Evolutionary conservation across 208 protist species (phyloP).

Genomic region (Wallacemonas sp.): DNA sequence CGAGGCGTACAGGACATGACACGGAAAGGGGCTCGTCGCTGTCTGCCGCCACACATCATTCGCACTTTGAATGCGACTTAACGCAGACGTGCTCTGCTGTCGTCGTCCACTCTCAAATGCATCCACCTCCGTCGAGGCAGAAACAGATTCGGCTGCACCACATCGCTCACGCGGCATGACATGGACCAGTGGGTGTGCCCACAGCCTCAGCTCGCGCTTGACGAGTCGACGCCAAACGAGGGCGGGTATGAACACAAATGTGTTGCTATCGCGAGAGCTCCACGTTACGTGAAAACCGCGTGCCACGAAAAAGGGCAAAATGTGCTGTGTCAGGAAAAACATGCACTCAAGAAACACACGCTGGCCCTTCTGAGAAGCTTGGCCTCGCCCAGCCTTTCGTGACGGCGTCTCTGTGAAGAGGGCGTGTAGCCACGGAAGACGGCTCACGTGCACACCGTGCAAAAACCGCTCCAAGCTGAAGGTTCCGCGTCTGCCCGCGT

Average conservation of each 20-base stretch:
- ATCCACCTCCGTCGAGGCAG: too few relatives aligned
- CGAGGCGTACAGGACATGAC: constrained; percentile 43
- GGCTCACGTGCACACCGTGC: constrained; percentile 43
- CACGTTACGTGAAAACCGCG: constrained; percentile 65
- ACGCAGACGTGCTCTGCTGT: too few relatives aligned
- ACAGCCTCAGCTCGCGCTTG: constrained; percentile 36
- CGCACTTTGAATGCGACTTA: neutral
- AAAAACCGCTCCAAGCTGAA: constrained; percentile 59
- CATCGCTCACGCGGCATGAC: too few relatives aligned
- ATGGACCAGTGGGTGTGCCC: neutral
- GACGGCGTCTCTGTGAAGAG: constrained; percentile 37
- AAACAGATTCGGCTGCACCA: too few relatives aligned
- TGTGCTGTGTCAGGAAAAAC: constrained; percentile 65
- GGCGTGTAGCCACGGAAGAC: constrained; percentile 62
- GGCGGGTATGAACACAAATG: constrained; percentile 53
- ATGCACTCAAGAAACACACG: constrained; percentile 61
- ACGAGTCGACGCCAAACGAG: constrained; percentile 53
- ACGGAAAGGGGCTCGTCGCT: neutral
- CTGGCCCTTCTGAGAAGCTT: constrained; percentile 34
- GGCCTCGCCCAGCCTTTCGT: neutral
- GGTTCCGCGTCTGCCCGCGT: constrained; percentile 32
- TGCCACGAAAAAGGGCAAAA: constrained; percentile 59
- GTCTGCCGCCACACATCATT: neutral
- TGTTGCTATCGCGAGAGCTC: constrained; percentile 42
- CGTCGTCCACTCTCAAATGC: too few relatives aligned